These are phyloP conservation scores for Ascosphaera pollenicola DNA, from an alignment of 2,329 filamentous ascomycete species.

Conservation along the genomic window DNA sequence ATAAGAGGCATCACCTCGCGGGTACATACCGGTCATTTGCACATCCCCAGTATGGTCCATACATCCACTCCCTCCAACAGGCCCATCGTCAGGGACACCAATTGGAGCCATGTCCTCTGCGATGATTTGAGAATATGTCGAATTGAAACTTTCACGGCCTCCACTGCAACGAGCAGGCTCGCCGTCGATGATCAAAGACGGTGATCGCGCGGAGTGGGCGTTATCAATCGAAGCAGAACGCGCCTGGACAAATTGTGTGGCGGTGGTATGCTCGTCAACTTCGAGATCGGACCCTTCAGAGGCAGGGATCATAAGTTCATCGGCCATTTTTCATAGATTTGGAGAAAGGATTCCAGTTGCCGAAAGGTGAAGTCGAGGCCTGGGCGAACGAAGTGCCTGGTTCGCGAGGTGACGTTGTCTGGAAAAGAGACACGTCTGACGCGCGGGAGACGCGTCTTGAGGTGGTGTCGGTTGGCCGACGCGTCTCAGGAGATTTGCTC, in stretches of 20 bases:
- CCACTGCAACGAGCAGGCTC: not conserved
- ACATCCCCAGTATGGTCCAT: not conserved
- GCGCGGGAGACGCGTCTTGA: not conserved
- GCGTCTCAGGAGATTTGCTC: not conserved
- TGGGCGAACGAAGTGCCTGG: too few relatives aligned
- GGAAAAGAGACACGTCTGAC: not conserved
- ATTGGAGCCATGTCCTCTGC: not conserved
- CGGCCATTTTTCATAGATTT: constrained; percentile 18
- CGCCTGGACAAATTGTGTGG: not conserved
- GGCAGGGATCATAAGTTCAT: constrained; percentile 20
- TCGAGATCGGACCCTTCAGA: constrained; percentile 21
- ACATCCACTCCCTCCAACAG: not conserved
- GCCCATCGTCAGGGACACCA: not conserved
- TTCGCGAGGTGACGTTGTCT: not conserved
- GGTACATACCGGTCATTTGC: not conserved
- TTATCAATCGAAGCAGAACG: not conserved
- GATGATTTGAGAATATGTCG: not conserved
- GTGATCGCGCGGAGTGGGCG: not conserved
- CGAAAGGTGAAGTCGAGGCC: too few relatives aligned
- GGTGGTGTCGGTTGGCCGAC: not conserved
- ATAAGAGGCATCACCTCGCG: not conserved
- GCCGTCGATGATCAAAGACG: not conserved
- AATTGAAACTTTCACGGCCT: not conserved
- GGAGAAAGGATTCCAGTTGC: too few relatives aligned
- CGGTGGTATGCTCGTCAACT: constrained; percentile 7